Conservation (phyloP, 75 land plant genomes). For the Cunninghamia lanceolata region DNA sequence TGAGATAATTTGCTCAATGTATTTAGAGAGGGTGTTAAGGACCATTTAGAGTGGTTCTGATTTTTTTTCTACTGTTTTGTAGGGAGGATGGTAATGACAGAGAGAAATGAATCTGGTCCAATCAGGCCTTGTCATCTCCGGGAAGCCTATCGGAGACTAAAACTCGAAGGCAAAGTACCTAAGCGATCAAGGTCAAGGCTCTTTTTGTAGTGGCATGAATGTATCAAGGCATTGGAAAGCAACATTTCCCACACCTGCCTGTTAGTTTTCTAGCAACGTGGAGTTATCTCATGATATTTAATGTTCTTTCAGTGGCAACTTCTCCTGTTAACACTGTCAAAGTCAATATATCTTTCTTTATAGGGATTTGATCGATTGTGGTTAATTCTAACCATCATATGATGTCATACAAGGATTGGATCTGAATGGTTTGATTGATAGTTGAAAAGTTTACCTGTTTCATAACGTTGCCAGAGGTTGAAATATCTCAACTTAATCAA, state of each 20-base stretch:
- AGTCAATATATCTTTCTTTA: neutral
- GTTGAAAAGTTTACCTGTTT: neutral
- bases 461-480: neutral
- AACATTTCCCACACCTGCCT: neutral
- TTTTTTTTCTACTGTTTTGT: constrained; percentile 12
- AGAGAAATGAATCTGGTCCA: constrained; percentile 85
- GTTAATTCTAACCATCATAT: neutral
- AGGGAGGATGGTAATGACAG: constrained; percentile 90
- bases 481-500: neutral
- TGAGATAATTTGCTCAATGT: neutral
- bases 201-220: constrained; percentile 34
- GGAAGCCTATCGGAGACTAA: constrained; percentile 89
- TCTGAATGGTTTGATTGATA: neutral
- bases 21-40: neutral
- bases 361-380: neutral
- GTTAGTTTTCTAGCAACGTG: neutral
- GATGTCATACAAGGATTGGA: neutral
- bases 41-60: neutral
- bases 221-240: neutral
- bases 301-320: neutral
- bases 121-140: constrained; percentile 91
- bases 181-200: constrained; percentile 71
- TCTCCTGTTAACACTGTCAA: neutral
- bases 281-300: neutral
- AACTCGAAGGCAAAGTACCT: constrained; percentile 94